phyloP scores from a whole-genome alignment of 148 eudicot genomes.

The Rhododendron kiyosumense region DNA sequence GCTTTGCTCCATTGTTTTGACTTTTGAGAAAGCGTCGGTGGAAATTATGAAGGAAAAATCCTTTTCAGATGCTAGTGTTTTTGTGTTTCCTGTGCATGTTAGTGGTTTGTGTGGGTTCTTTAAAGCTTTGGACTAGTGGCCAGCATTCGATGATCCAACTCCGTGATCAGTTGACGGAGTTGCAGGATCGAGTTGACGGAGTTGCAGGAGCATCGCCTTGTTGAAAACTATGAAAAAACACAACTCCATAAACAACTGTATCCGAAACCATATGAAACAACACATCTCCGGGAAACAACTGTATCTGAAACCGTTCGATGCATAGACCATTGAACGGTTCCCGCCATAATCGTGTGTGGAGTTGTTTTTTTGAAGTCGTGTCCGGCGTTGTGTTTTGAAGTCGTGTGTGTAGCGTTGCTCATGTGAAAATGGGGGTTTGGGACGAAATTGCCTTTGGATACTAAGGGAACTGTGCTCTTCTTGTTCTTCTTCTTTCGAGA shows the following conservation, averaged over 20 bases:
- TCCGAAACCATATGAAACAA: too few relatives aligned
- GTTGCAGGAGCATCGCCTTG: background rate
- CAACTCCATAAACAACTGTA: too few relatives aligned
- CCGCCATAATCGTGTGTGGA: too few relatives aligned
- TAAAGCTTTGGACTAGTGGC: background rate
- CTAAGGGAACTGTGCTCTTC: background rate
- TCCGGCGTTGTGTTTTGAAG: too few relatives aligned
- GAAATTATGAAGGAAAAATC: background rate
- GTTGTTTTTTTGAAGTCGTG: too few relatives aligned
- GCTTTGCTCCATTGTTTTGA: background rate
- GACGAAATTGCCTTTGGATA: background rate
- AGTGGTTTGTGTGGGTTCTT: background rate
- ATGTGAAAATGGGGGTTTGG: background rate
- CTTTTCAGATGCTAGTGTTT: background rate
- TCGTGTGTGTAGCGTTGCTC: too few relatives aligned
- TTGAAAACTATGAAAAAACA: too few relatives aligned
- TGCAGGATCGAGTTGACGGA: too few relatives aligned
- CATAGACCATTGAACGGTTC: too few relatives aligned
- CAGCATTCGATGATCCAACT: background rate
- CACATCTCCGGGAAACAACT: too few relatives aligned
- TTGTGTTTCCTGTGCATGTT: background rate
- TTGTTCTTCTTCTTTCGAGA: background rate
- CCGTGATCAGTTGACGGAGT: background rate
- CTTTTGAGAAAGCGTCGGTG: background rate
- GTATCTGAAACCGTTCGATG: too few relatives aligned